Evolutionary conservation across 169 alveolate genomes (phyloP).

Genomic region (Perkinsus chesapeaki): DNA sequence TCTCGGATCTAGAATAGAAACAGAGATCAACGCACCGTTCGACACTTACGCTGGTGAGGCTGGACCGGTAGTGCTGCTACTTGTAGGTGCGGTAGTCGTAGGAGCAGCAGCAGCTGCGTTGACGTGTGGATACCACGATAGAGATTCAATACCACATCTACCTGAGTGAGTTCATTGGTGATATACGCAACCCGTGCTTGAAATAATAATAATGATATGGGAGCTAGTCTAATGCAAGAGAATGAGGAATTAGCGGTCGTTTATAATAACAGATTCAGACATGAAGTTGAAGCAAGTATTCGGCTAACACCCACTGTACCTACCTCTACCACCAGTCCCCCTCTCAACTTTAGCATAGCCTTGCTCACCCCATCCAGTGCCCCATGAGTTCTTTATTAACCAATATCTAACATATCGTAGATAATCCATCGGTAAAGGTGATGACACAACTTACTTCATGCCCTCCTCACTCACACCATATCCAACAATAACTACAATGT

Average conservation of each 20-base stretch:
- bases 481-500: neutral
- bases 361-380: constrained; percentile 64
- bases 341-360: constrained; percentile 60
- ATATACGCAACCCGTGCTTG: too few relatives aligned
- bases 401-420: constrained; percentile 43
- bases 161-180: too few relatives aligned
- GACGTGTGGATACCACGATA: neutral
- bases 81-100: neutral
- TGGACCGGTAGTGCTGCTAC: neutral
- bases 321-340: constrained; percentile 24
- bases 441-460: neutral
- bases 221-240: too few relatives aligned
- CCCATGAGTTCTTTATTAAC: constrained; percentile 73
- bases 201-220: too few relatives aligned
- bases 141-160: neutral
- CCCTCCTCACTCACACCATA: neutral
- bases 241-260: too few relatives aligned
- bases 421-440: neutral
- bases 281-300: neutral
- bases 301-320: constrained; percentile 19
- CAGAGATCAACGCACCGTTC: too few relatives aligned
- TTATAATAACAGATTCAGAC: too few relatives aligned
- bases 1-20: too few relatives aligned
- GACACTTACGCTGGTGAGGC: too few relatives aligned
- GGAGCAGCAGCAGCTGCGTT: neutral